Conservation (phyloP, 306 rosid genomes). For the Argentina anserina region DNA sequence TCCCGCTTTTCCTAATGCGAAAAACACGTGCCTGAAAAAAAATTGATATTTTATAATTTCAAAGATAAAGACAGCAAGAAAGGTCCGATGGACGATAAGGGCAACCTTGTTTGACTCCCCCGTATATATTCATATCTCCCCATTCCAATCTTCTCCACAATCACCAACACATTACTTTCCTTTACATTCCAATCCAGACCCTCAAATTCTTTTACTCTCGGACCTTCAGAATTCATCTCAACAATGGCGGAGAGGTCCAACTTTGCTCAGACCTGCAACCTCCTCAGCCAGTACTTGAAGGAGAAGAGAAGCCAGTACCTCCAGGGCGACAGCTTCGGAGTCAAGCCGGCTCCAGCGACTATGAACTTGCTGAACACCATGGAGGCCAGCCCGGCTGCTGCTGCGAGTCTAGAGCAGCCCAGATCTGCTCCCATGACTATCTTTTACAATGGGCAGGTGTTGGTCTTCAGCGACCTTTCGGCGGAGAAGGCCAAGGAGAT, state of each 20-base stretch:
- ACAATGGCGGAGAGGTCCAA: conserved; percentile 46
- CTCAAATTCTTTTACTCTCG: background rate
- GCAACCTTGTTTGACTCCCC: background rate
- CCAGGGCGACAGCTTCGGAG: conserved; percentile 9
- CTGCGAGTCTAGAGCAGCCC: background rate
- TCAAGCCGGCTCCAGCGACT: conserved; percentile 10
- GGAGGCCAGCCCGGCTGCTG: conserved; percentile 38
- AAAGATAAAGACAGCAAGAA: conserved; percentile 16
- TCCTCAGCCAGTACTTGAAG: conserved; percentile 68
- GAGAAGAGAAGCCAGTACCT: conserved; percentile 46
- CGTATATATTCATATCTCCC: conserved; percentile 13
- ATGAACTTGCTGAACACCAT: conserved; percentile 43
- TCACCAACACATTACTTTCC: background rate
- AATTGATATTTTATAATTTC: background rate
- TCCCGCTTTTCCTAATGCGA: background rate
- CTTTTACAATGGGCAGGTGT: conserved; percentile 60
- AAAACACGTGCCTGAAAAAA: conserved; percentile 62
- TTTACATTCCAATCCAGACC: background rate
- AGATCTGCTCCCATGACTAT: conserved; percentile 62
- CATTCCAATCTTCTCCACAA: background rate
- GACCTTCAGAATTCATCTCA: background rate
- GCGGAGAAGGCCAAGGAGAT: conserved; percentile 62
- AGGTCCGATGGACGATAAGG: background rate
- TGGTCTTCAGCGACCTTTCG: conserved; percentile 56
- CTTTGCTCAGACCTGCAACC: conserved; percentile 68